Conservation (phyloP, 805 yeast genomes). For the Diddensiella caesifluorescens region DNA sequence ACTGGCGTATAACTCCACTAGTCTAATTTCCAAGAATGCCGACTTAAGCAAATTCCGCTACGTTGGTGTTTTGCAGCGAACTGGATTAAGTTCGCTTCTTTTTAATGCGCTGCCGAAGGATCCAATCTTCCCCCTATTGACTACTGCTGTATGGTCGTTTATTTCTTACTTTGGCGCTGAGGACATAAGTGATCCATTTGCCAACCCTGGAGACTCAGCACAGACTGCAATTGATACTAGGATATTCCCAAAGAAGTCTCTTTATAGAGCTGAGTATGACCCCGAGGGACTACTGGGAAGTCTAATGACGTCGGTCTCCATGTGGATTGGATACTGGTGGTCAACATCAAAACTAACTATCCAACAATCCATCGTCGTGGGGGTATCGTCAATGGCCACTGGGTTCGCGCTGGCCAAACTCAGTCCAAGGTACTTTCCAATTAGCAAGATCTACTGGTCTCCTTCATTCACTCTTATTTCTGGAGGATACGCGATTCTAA, state of each 20-base stretch:
- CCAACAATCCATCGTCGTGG: slow-evolving; percentile 25
- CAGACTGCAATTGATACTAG: slow-evolving; percentile 31
- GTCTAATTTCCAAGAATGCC: slow-evolving; percentile 7
- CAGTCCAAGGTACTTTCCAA: slow-evolving; percentile 30
- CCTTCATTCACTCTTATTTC: slow-evolving; percentile 32
- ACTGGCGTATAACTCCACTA: slow-evolving; percentile 24
- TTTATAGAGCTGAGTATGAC: slow-evolving; percentile 30
- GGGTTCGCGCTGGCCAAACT: slow-evolving; percentile 28
- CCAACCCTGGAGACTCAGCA: slow-evolving; percentile 26
- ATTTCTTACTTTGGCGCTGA: slow-evolving; percentile 26
- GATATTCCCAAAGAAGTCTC: slow-evolving; percentile 20
- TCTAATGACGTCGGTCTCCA: slow-evolving; percentile 32
- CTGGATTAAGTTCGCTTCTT: slow-evolving; percentile 26
- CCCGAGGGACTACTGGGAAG: slow-evolving; percentile 38
- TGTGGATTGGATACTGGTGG: slow-evolving; percentile 36
- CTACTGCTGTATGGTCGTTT: slow-evolving; percentile 28
- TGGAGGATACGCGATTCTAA: slow-evolving; percentile 31
- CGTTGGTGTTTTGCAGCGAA: slow-evolving; percentile 30
- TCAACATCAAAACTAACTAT: slow-evolving; percentile 19
- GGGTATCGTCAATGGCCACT: slow-evolving; percentile 25
- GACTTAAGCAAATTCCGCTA: slow-evolving; percentile 19
- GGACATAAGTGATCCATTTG: slow-evolving; percentile 27
- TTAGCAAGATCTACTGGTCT: slow-evolving; percentile 37
- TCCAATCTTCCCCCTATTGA: slow-evolving; percentile 21
- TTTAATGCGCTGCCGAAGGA: slow-evolving; percentile 14